phyloP scores from a whole-genome alignment of 352 stramenopile genomes.

The Phytopythium sindhum region DNA sequence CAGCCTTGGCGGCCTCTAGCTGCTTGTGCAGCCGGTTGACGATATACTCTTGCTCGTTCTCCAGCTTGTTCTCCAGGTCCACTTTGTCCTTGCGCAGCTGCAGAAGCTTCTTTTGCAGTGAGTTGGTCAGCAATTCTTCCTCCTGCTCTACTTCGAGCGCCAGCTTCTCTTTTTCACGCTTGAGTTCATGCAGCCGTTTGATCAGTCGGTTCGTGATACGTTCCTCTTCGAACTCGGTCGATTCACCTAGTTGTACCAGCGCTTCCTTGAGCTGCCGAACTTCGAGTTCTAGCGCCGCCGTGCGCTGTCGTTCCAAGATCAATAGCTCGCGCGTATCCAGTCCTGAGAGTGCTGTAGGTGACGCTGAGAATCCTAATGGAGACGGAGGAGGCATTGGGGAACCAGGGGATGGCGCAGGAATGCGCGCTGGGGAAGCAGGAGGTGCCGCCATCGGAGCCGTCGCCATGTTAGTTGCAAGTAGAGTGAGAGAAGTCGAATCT shows the following conservation, averaged over 20 bases:
- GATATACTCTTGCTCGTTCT: slow-evolving; percentile 91
- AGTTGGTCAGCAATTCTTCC: slow-evolving; percentile 90
- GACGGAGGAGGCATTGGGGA: neutral
- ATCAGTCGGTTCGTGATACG: slow-evolving; percentile 83
- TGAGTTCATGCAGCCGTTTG: slow-evolving; percentile 72
- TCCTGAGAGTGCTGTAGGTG: neutral
- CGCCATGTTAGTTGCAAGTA: neutral
- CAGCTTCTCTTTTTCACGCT: slow-evolving; percentile 88
- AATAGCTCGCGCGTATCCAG: slow-evolving; percentile 57
- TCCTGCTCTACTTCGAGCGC: slow-evolving; percentile 87
- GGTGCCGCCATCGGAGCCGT: neutral
- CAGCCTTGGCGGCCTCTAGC: slow-evolving; percentile 58
- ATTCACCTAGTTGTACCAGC: slow-evolving; percentile 79
- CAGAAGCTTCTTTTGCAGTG: slow-evolving; percentile 86
- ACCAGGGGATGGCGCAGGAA: neutral
- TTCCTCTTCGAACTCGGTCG: slow-evolving; percentile 82
- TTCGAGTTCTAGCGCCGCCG: slow-evolving; percentile 60
- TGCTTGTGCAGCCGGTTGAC: slow-evolving; percentile 90
- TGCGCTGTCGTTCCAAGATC: slow-evolving; percentile 72
- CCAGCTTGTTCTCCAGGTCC: slow-evolving; percentile 90
- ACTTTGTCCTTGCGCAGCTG: slow-evolving; percentile 87
- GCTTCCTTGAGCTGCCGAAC: slow-evolving; percentile 62
- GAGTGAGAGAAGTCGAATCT: neutral
- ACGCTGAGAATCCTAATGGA: neutral
- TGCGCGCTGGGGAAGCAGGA: neutral